A percentile compares a stretch with the other conserved stretches of the same genome.
Conservation (phyloP, 306 rosid genomes). For the Pyrus communis region DNA sequence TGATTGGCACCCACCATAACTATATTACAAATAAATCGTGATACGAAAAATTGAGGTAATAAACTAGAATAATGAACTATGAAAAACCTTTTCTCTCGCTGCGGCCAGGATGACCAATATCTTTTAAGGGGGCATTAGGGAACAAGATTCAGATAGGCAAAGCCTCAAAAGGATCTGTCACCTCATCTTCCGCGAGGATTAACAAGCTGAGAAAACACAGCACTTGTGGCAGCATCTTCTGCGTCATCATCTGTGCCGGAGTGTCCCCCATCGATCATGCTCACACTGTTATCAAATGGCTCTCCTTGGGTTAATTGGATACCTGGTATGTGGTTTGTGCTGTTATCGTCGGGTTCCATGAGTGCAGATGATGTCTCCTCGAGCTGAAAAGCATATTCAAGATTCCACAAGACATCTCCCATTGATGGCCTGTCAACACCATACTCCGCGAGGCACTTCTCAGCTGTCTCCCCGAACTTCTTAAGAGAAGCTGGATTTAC, state of each 20-base stretch:
- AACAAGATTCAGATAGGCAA: conserved; percentile 15
- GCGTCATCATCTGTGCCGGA: conserved; percentile 56
- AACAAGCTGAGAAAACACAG: conserved; percentile 92
- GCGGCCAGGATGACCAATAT: conserved; percentile 27
- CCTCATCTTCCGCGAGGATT: conserved; percentile 89
- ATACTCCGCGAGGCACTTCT: conserved; percentile 86
- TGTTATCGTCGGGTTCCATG: conserved; percentile 89
- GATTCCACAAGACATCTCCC: conserved; percentile 96
- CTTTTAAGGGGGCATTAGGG: conserved; percentile 13
- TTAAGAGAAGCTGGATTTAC: conserved; percentile 83
- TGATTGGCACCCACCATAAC: conserved; percentile 21
- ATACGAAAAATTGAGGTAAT: conserved; percentile 15
- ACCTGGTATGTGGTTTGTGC: conserved; percentile 84
- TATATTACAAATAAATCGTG: conserved; percentile 34
- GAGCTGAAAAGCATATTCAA: conserved; percentile 91
- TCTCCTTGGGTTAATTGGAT: conserved; percentile 67
- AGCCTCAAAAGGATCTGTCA: neutral
- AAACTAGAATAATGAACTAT: conserved; percentile 17
- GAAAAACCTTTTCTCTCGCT: conserved; percentile 25
- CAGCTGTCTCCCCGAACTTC: conserved; percentile 94
- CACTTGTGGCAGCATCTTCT: conserved; percentile 81
- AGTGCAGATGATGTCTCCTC: conserved; percentile 76
- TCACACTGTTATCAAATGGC: conserved; percentile 77
- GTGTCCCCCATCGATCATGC: conserved; percentile 55
- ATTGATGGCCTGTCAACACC: conserved; percentile 96